Percentiles rank a stretch among this genome's conserved stretches.
Conservation (phyloP, 441 rosid genomes). For the Rhodomyrtus psidioides region DNA sequence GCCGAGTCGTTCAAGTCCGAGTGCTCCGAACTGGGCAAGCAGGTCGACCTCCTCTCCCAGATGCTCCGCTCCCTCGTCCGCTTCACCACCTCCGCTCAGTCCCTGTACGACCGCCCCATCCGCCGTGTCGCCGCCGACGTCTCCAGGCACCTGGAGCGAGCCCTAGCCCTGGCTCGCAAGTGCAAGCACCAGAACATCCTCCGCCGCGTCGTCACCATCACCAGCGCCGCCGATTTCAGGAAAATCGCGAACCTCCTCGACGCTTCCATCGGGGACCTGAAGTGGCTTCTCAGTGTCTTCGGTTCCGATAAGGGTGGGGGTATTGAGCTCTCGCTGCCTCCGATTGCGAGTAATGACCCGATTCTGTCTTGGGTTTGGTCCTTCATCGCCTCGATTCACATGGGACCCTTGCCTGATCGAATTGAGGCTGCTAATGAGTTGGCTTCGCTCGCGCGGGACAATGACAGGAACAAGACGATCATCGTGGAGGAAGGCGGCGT, state of each 20-base stretch:
- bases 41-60: slow-evolving; percentile 41
- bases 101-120: slow-evolving; percentile 48
- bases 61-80: slow-evolving; percentile 51
- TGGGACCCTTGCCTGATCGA: slow-evolving; percentile 37
- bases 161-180: slow-evolving; percentile 37
- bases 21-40: slow-evolving; percentile 32
- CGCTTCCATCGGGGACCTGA: slow-evolving; percentile 51
- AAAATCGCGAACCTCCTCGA: slow-evolving; percentile 34
- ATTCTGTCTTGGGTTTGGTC: slow-evolving; percentile 68
- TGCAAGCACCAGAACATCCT: slow-evolving; percentile 37
- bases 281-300: slow-evolving; percentile 41
- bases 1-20: slow-evolving; percentile 38
- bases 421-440: slow-evolving; percentile 49
- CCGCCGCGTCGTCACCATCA: slow-evolving; percentile 49
- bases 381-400: slow-evolving; percentile 34
- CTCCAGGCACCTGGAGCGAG: slow-evolving; percentile 43
- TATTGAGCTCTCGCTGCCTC: slow-evolving; percentile 46
- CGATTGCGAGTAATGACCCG: slow-evolving; percentile 62
- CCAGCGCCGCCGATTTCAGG: slow-evolving; percentile 40
- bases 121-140: slow-evolving; percentile 41
- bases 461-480: slow-evolving; percentile 55
- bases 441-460: slow-evolving; percentile 43
- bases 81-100: slow-evolving; percentile 21
- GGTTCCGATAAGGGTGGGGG: slow-evolving; percentile 36
- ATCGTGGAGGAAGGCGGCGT: slow-evolving; percentile 64